A percentile compares a stretch with the other conserved stretches of the same genome.
Evolutionary conservation across 371 early-diverging fungal species (phyloP).

Genomic region (Syncephalis plumigaleata): DNA sequence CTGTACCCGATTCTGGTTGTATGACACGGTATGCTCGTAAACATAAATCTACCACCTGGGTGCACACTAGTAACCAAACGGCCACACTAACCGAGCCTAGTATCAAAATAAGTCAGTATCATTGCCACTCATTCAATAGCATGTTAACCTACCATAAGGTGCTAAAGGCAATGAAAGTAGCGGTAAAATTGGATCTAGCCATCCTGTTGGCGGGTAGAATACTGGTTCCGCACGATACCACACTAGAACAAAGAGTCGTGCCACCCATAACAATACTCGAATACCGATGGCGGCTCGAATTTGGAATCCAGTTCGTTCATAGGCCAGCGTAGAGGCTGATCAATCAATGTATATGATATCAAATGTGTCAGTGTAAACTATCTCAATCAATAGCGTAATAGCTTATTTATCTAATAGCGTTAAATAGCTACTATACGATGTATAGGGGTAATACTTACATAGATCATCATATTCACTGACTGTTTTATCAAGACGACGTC

Average conservation of each 20-base stretch:
- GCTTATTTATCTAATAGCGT: too few species aligned
- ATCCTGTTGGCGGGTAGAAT: constrained; percentile 63
- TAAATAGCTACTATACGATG: too few species aligned
- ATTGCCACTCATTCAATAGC: neutral
- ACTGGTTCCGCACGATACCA: constrained; percentile 54
- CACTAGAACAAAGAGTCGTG: constrained; percentile 42
- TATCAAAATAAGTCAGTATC: neutral
- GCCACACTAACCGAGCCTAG: constrained; percentile 52
- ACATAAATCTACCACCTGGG: too few species aligned
- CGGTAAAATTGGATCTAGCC: constrained; percentile 66
- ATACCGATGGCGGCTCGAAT: constrained; percentile 53
- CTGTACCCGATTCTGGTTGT: too few species aligned
- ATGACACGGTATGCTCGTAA: too few species aligned
- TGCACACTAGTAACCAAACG: constrained; percentile 50
- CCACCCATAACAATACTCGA: constrained; percentile 49
- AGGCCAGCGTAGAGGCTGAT: constrained; percentile 41
- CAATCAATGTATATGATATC: neutral
- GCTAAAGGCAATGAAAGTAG: constrained; percentile 62
- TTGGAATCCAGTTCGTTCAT: constrained; percentile 54
- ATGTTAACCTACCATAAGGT: constrained; percentile 35
- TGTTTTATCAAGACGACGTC: constrained; percentile 61
- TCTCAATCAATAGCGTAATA: too few species aligned
- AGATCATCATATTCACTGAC: constrained; percentile 38
- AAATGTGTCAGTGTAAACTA: too few species aligned
- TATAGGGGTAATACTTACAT: constrained; percentile 18